phyloP scores from a whole-genome alignment of 495 filamentous ascomycete genomes.

The Collariella sp. region DNA sequence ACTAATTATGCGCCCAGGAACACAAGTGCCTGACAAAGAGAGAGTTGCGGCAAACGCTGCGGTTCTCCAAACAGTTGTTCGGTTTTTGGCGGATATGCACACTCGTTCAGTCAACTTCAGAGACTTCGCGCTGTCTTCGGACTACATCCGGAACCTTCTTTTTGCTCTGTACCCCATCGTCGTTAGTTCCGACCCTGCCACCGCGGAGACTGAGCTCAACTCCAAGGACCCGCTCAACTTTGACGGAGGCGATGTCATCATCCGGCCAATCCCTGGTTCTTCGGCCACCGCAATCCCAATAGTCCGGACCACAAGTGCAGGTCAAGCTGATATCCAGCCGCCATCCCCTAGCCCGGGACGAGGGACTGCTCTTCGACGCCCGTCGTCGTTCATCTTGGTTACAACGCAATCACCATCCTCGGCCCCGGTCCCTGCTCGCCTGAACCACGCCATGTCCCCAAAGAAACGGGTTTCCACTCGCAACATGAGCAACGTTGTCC shows the following conservation, averaged over 20 bases:
- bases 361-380: slow-evolving; percentile 55
- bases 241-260: slow-evolving; percentile 74
- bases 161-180: slow-evolving; percentile 74
- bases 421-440: slow-evolving; percentile 48
- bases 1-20: slow-evolving; percentile 22
- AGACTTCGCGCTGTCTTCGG: slow-evolving; percentile 68
- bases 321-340: slow-evolving; percentile 36
- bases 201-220: slow-evolving; percentile 72
- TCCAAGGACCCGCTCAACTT: slow-evolving; percentile 75
- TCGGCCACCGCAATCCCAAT: slow-evolving; percentile 48
- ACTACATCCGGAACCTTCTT: slow-evolving; percentile 70
- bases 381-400: slow-evolving; percentile 84
- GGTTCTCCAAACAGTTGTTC: slow-evolving; percentile 62
- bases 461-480: slow-evolving; percentile 43
- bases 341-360: slow-evolving; percentile 34
- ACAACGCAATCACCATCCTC: slow-evolving; percentile 55
- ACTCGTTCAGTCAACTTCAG: slow-evolving; percentile 61
- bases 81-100: slow-evolving; percentile 73
- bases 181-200: slow-evolving; percentile 73
- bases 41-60: slow-evolving; percentile 42
- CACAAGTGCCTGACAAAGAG: slow-evolving; percentile 36
- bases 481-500: slow-evolving; percentile 55
- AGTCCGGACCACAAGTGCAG: slow-evolving; percentile 59
- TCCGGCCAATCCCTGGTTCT: slow-evolving; percentile 59
- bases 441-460: slow-evolving; percentile 54